phyloP scores from a whole-genome alignment of 1,284 basidiomycete species.

The Leucocoprinus gongylophorus region DNA sequence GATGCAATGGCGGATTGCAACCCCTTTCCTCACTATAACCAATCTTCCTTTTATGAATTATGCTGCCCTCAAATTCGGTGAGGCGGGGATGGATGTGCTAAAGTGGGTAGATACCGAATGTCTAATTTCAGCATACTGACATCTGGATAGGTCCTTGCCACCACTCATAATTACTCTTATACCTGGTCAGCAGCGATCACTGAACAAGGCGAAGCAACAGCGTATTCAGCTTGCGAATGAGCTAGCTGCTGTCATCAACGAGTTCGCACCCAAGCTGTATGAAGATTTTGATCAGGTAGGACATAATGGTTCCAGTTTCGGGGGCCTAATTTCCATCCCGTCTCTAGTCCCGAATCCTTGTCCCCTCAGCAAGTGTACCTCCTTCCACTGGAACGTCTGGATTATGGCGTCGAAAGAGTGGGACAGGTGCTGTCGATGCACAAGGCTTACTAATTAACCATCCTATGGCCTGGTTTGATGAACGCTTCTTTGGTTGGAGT shows the following conservation, averaged over 20 bases:
- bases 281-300: slow-evolving; percentile 82
- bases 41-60: slow-evolving; percentile 87
- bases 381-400: slow-evolving; percentile 64
- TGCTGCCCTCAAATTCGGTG: slow-evolving; percentile 95
- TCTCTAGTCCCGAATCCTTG: slow-evolving; percentile 69
- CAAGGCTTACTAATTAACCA: slow-evolving; percentile 74
- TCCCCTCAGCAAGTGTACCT: slow-evolving; percentile 77
- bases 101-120: slow-evolving; percentile 58
- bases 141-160: slow-evolving; percentile 68
- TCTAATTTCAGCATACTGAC: slow-evolving; percentile 5
- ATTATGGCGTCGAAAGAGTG: slow-evolving; percentile 68
- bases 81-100: slow-evolving; percentile 97
- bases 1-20: slow-evolving; percentile 62
- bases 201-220: slow-evolving; percentile 76
- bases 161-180: slow-evolving; percentile 88
- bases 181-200: slow-evolving; percentile 85
- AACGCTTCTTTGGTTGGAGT: slow-evolving; percentile 90
- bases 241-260: slow-evolving; percentile 84
- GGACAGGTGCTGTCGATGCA: slow-evolving; percentile 68
- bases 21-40: slow-evolving; percentile 75
- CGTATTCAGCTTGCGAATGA: slow-evolving; percentile 80
- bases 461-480: slow-evolving; percentile 92
- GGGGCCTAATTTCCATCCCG: neutral
- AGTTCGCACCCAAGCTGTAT: slow-evolving; percentile 84
- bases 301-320: neutral